Conservation (phyloP, 495 filamentous ascomycete species). For the Cercophora newfieldiana region DNA sequence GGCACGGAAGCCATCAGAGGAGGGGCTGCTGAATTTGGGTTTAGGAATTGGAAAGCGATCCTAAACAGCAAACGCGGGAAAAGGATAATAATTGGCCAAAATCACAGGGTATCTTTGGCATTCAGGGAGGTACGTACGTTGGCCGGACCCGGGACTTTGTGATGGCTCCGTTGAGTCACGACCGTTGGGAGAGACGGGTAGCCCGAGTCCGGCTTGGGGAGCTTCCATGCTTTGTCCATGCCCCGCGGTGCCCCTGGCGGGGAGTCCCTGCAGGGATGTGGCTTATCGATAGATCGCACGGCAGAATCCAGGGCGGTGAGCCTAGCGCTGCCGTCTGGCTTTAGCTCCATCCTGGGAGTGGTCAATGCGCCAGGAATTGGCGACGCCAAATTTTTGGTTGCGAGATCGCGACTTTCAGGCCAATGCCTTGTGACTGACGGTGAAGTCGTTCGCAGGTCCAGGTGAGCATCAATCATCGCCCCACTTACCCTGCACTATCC, state of each 20-base stretch:
- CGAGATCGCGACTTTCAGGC: slow-evolving; percentile 8
- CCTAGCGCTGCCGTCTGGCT: not conserved
- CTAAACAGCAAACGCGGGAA: not conserved
- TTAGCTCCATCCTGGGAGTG: not conserved
- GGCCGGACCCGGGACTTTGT: not conserved
- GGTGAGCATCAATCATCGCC: not conserved
- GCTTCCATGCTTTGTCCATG: slow-evolving; percentile 19
- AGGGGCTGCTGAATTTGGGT: not conserved
- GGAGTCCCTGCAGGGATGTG: slow-evolving; percentile 27
- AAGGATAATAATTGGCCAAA: not conserved
- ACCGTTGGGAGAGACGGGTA: not conserved
- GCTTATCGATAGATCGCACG: not conserved
- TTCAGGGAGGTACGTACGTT: too few species aligned
- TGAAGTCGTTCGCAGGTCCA: not conserved
- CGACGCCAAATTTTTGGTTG: slow-evolving; percentile 35
- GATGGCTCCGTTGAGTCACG: not conserved
- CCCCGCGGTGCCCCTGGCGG: slow-evolving; percentile 28
- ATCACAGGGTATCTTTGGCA: not conserved
- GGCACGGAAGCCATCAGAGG: slow-evolving; percentile 8
- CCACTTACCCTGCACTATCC: not conserved
- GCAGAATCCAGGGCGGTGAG: slow-evolving; percentile 33
- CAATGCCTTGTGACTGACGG: not conserved
- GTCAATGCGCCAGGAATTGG: slow-evolving; percentile 18
- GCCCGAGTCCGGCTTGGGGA: slow-evolving; percentile 12
- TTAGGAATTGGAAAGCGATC: not conserved